Base-by-base conservation (phyloP, 2,329 filamentous ascomycete species). In the Nigrospora osmanthi region DNA sequence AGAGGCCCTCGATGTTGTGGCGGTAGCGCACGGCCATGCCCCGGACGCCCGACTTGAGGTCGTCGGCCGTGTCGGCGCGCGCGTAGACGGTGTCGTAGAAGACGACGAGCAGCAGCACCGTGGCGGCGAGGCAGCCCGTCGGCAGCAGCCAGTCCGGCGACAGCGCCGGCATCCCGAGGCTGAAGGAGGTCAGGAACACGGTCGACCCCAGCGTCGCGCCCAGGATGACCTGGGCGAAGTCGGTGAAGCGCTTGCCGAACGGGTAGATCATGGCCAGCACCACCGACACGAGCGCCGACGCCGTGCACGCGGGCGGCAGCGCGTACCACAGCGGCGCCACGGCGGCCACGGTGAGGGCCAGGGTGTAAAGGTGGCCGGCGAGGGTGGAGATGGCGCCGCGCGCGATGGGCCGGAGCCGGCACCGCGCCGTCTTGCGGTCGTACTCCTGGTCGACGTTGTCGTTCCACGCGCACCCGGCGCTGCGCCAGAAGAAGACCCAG, bases 381-480 rank as follows among this genome's bases (percentile, higher is more conserved):
- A 38, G 11, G 2, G 52, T 52, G 1, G 52, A 66, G 15, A 77
- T 62, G 23, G 73, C 73, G 23, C 69, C 68, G 39, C 73, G 60
- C 6, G 73, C 72, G 49, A 76, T 68, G 2, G 74, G 74, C 15
- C 75, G 66, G 49, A 72, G 66, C 32, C 68, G 68, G 35, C 71
- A 75, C 35, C 75, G 68, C 50, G 64, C 65, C 11, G 76, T 73
- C 48, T 70, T 62, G 4, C 72, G 69, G 52, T 80, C 76, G 42
- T 76, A 61, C 38, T 75, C 71, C 40, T 70, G 67, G 51, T 80
- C 76, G 58, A 73, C 68, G 32, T 70, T 66, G 52, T 80, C 76
- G 54, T 80, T 80, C 61, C 76, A 78, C 0, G 73, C 67, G 54
- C 76, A 80, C 5, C 70, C 65, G 16, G 68, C 68, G 23, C 72